Conservation (phyloP, 257 asterid species). For the Solanum virginianum region DNA sequence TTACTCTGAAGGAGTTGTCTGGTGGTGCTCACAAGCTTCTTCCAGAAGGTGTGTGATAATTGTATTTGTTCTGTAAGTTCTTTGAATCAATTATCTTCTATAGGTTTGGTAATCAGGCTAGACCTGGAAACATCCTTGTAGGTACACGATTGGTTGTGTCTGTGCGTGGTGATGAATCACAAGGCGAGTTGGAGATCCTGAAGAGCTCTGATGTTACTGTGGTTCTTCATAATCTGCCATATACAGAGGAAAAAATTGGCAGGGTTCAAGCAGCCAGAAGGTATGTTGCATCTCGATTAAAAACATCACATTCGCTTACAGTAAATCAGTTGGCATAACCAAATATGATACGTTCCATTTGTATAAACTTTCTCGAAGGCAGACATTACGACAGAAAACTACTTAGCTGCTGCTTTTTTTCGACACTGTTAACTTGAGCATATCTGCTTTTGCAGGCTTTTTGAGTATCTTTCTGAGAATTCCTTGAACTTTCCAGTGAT, state of each 20-base stretch:
- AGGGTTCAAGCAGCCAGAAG: constrained; percentile 95
- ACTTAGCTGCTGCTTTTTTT: not conserved
- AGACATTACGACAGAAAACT: not conserved
- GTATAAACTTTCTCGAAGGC: not conserved
- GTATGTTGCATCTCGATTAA: constrained; percentile 21
- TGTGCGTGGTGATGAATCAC: constrained; percentile 72
- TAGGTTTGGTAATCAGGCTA: constrained; percentile 1
- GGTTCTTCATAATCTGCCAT: constrained; percentile 80
- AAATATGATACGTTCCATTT: not conserved
- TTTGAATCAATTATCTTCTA: not conserved
- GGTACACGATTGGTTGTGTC: constrained; percentile 79
- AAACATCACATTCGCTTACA: not conserved
- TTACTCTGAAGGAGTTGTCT: constrained; percentile 67
- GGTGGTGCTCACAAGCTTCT: constrained; percentile 86
- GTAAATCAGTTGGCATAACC: not conserved
- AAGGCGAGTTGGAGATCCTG: constrained; percentile 62
- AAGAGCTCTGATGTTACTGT: constrained; percentile 58
- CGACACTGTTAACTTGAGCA: not conserved
- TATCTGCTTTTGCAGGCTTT: constrained; percentile 56
- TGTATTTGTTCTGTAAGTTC: not conserved
- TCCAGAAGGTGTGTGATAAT: constrained; percentile 49
- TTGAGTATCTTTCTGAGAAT: constrained; percentile 78
- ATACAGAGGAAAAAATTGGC: constrained; percentile 65
- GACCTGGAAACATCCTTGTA: constrained; percentile 11
- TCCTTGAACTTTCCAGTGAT: constrained; percentile 76